Evolutionary conservation across 768 basidiomycete genomes (phyloP).

Genomic region (Naganishia antarctica): DNA sequence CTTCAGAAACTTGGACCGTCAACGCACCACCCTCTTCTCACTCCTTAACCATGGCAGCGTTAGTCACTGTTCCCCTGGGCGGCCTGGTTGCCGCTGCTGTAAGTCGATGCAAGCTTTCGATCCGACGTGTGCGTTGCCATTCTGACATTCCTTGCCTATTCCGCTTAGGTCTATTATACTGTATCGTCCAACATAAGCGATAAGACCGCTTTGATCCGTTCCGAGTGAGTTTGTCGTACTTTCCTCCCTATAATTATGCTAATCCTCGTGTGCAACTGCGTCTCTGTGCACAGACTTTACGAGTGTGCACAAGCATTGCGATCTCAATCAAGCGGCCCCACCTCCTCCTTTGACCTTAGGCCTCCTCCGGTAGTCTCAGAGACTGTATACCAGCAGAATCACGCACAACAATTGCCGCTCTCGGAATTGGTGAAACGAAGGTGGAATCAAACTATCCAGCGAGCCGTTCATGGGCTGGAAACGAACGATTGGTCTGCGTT

Average conservation of each 20-base stretch:
- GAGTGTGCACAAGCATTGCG: not conserved
- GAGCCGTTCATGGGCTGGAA: not conserved
- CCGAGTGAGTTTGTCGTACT: not conserved
- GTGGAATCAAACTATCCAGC: constrained; percentile 18
- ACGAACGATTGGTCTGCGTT: constrained; percentile 5
- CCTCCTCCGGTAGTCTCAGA: constrained; percentile 8
- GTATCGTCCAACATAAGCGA: constrained; percentile 10
- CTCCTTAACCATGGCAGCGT: constrained; percentile 3
- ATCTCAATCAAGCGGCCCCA: not conserved
- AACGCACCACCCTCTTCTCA: not conserved
- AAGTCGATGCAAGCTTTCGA: not conserved
- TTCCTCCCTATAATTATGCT: not conserved
- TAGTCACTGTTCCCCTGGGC: constrained; percentile 8
- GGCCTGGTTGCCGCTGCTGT: not conserved
- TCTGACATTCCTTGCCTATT: not conserved
- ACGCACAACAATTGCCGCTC: constrained; percentile 2
- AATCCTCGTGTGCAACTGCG: not conserved
- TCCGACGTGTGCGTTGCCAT: not conserved
- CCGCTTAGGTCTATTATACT: constrained; percentile 18
- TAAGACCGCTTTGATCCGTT: not conserved
- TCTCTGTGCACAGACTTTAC: not conserved
- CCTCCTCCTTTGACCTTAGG: constrained; percentile 6
- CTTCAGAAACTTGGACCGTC: not conserved
- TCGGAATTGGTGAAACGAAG: constrained; percentile 7
- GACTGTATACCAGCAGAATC: not conserved